phyloP scores from a whole-genome alignment of 169 alveolate species.

The Eimeria praecox region DNA sequence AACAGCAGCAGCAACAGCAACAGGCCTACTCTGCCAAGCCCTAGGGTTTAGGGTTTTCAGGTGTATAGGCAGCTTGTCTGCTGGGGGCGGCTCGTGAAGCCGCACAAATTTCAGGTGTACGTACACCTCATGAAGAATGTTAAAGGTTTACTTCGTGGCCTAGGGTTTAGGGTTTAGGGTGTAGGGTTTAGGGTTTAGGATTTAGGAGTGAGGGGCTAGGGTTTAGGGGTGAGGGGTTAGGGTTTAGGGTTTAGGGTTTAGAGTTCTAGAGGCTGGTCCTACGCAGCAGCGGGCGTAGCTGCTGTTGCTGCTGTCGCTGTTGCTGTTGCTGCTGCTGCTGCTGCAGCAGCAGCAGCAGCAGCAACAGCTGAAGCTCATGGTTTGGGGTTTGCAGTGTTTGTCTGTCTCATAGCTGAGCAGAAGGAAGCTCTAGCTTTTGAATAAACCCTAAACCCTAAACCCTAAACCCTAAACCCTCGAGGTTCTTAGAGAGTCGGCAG shows the following conservation, averaged over 20 bases:
- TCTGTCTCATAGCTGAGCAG: background rate
- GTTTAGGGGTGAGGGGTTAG: slow-evolving; percentile 2
- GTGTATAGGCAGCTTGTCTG: background rate
- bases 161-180: slow-evolving; percentile 3
- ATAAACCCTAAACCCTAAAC: no score
- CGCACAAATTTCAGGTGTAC: background rate
- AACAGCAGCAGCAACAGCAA: background rate
- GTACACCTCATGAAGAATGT: background rate
- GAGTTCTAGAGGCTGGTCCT: background rate
- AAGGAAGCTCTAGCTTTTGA: background rate
- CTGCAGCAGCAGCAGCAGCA: background rate
- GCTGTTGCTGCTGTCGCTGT: slow-evolving; percentile 29
- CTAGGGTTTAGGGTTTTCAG: slow-evolving; percentile 37
- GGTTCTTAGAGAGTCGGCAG: background rate
- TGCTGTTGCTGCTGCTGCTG: background rate
- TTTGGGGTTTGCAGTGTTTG: background rate
- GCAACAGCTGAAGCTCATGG: background rate
- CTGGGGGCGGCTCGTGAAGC: background rate
- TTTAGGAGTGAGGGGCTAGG: slow-evolving; percentile 6
- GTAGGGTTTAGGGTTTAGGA: slow-evolving; percentile 48
- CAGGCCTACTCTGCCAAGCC: no score
- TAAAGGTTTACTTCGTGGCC: background rate
- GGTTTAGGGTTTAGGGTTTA: slow-evolving; percentile 58
- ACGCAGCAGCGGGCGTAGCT: background rate
- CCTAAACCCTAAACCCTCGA: background rate